These are phyloP conservation scores for Lojkania enalia DNA, from an alignment of 2,329 filamentous ascomycete species.

Conservation along the genomic window DNA sequence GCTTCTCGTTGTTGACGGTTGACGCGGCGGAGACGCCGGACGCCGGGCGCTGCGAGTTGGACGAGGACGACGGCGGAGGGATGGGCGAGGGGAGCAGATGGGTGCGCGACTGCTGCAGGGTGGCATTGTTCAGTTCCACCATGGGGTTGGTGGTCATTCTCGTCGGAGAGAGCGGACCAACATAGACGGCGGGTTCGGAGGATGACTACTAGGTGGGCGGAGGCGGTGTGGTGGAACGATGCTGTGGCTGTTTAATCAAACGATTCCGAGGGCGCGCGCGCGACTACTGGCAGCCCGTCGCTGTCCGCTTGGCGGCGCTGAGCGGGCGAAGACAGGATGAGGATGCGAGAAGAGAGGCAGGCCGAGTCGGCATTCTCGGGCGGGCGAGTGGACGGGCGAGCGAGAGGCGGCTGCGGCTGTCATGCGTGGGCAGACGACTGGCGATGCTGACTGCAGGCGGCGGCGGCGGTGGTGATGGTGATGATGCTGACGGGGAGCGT, in stretches of 20 bases:
- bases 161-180: slow-evolving; percentile 19
- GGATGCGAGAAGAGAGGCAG: too few relatives aligned
- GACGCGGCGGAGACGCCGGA: slow-evolving; percentile 31
- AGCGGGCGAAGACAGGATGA: too few relatives aligned
- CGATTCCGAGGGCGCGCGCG: too few relatives aligned
- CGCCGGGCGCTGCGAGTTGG: slow-evolving; percentile 34
- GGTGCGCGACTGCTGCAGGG: slow-evolving; percentile 12
- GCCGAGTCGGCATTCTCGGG: too few relatives aligned
- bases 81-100: slow-evolving; percentile 39
- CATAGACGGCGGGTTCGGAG: slow-evolving; percentile 2
- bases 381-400: too few relatives aligned
- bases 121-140: slow-evolving; percentile 35
- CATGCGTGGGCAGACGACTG: background rate
- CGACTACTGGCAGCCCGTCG: too few relatives aligned
- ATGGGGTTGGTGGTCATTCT: slow-evolving; percentile 35
- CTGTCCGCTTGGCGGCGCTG: too few relatives aligned
- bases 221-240: background rate
- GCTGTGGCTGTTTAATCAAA: too few relatives aligned
- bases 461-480: slow-evolving; percentile 20
- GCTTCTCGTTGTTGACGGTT: slow-evolving; percentile 22
- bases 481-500: slow-evolving; percentile 10
- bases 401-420: too few relatives aligned
- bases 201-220: too few relatives aligned
- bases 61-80: slow-evolving; percentile 35
- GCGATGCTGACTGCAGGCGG: slow-evolving; percentile 8